Evolutionary conservation across 495 filamentous ascomycete species (phyloP).

Genomic region (Hamigera avellanea): DNA sequence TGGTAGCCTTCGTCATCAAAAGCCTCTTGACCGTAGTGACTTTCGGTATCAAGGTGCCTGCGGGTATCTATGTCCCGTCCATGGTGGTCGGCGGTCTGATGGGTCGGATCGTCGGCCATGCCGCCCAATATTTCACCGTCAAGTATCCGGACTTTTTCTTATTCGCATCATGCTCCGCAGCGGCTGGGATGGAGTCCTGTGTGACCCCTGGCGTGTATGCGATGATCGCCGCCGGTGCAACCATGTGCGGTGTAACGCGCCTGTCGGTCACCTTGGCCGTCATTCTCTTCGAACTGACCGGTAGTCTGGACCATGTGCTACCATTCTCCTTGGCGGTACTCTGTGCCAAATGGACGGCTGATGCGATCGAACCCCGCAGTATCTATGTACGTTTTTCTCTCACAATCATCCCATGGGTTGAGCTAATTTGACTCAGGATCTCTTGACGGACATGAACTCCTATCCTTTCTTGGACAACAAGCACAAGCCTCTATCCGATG

Average conservation of each 20-base stretch:
- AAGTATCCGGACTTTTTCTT: constrained; percentile 58
- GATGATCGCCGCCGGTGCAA: constrained; percentile 85
- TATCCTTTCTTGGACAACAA: constrained; percentile 96
- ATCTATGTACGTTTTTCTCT: constrained; percentile 58
- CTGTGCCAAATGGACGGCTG: constrained; percentile 95
- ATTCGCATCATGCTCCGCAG: constrained; percentile 61
- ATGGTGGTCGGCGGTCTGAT: constrained; percentile 96
- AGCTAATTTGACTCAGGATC: constrained; percentile 43
- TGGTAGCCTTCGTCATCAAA: constrained; percentile 80
- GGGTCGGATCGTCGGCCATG: constrained; percentile 78
- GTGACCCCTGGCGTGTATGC: constrained; percentile 94
- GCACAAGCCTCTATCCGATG: constrained; percentile 76
- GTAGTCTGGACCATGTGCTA: constrained; percentile 86
- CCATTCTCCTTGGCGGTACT: constrained; percentile 89
- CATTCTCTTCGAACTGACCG: constrained; percentile 92
- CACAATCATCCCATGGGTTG: no score
- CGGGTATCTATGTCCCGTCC: constrained; percentile 93
- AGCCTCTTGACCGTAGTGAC: constrained; percentile 77
- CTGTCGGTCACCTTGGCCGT: constrained; percentile 90
- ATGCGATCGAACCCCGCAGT: constrained; percentile 85
- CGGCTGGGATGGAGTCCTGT: constrained; percentile 63
- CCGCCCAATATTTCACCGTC: constrained; percentile 72
- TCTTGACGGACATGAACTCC: constrained; percentile 92
- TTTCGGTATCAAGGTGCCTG: constrained; percentile 90
- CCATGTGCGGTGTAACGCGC: constrained; percentile 95